Percentiles rank a stretch among this genome's conserved stretches.
phyloP scores from a whole-genome alignment of 2,329 filamentous ascomycete species.

The Thelonectria olida region DNA sequence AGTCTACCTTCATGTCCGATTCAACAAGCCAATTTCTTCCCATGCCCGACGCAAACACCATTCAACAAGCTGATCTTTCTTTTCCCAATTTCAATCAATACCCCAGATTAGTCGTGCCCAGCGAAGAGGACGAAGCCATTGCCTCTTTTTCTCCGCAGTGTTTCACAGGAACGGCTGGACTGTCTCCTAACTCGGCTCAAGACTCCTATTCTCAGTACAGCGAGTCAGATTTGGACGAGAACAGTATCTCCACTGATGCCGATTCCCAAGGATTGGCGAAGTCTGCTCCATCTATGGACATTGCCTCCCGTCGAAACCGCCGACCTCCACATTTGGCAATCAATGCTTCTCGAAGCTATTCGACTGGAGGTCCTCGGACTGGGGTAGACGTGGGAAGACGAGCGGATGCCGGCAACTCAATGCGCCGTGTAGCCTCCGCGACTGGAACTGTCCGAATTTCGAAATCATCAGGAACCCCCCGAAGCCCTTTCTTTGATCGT shows the following conservation, averaged over 20 bases:
- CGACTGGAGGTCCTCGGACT: conserved; percentile 55
- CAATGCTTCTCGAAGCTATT: conserved; percentile 54
- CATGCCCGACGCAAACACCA: conserved; percentile 15
- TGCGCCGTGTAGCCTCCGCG: conserved; percentile 64
- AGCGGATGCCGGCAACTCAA: conserved; percentile 56
- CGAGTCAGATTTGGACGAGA: conserved; percentile 28
- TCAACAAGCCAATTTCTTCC: conserved; percentile 18
- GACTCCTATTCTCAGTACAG: conserved; percentile 30
- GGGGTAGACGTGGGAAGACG: conserved; percentile 57
- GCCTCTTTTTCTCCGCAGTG: conserved; percentile 35
- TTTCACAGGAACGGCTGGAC: conserved; percentile 25
- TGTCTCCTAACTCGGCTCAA: conserved; percentile 29
- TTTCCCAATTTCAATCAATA: conserved; percentile 29
- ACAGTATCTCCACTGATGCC: conserved; percentile 26
- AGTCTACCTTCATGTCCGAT: background rate
- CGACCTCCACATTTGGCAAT: conserved; percentile 57
- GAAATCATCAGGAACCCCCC: conserved; percentile 44
- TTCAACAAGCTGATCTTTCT: background rate
- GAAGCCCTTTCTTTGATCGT: conserved; percentile 53
- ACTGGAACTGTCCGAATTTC: conserved; percentile 51
- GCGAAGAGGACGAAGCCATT: conserved; percentile 33
- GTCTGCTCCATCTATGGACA: conserved; percentile 61
- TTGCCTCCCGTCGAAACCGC: conserved; percentile 62
- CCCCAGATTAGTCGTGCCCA: conserved; percentile 37
- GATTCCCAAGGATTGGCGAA: conserved; percentile 46